A percentile compares a stretch with the other conserved stretches of the same genome.
These are phyloP conservation scores for Magnusiomyces tetraspermus DNA, from an alignment of 1,139 yeast genomes.

Conservation along the genomic window DNA sequence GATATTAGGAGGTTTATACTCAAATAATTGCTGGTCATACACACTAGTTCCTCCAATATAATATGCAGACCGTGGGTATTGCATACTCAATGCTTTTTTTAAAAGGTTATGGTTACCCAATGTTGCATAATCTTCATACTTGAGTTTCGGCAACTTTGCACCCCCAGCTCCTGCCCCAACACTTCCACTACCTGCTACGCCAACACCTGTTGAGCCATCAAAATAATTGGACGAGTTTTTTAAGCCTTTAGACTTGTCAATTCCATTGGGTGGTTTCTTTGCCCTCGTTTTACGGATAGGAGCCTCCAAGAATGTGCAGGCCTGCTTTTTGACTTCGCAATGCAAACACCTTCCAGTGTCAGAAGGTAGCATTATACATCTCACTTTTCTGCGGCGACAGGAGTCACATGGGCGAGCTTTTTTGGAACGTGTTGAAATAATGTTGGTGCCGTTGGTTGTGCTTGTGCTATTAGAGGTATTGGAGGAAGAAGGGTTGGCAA, in stretches of 20 bases:
- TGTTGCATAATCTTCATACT: slow-evolving; percentile 30
- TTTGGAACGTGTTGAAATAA: neutral
- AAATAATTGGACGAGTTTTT: slow-evolving; percentile 6
- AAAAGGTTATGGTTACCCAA: slow-evolving; percentile 33
- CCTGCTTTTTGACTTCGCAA: slow-evolving; percentile 29
- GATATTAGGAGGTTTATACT: slow-evolving; percentile 25
- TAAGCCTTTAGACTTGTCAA: slow-evolving; percentile 7
- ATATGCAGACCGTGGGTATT: slow-evolving; percentile 34
- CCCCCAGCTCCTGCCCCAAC: slow-evolving; percentile 3
- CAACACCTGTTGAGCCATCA: slow-evolving; percentile 5
- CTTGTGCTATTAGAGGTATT: too few species aligned
- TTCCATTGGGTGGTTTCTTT: slow-evolving; percentile 12
- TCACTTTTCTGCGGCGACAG: slow-evolving; percentile 31
- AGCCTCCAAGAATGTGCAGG: slow-evolving; percentile 32
- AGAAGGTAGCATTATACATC: slow-evolving; percentile 31
- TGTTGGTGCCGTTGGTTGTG: neutral
- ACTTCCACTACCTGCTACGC: neutral
- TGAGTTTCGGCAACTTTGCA: slow-evolving; percentile 23
- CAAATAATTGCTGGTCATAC: slow-evolving; percentile 29
- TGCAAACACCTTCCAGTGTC: slow-evolving; percentile 28
- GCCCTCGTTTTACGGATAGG: slow-evolving; percentile 21
- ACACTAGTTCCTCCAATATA: slow-evolving; percentile 33
- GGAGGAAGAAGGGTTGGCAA: too few species aligned
- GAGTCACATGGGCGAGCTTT: slow-evolving; percentile 26
- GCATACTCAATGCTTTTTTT: slow-evolving; percentile 33